Evolutionary conservation across 768 basidiomycete genomes (phyloP), one percentile per base, ranked within the genome.

Genomic region (Pisolithus tinctorius): DNA sequence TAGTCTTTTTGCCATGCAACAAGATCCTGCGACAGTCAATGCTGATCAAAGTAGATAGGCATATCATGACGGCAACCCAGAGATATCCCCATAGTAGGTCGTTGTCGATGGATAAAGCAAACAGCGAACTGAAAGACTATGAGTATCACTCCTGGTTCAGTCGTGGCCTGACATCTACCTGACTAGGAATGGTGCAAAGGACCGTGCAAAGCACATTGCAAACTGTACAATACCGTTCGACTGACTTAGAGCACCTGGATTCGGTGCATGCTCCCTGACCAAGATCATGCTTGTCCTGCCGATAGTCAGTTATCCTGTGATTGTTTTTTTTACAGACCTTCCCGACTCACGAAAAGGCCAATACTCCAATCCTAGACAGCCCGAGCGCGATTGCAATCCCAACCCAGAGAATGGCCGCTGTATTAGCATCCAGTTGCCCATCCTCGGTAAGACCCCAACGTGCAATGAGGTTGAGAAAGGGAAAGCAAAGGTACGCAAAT

Each of bases 171-270:
- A 27, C 4, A 27, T 40, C 5, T 37, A 80, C 81, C 80, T 82
- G 48, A 79, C 79, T 45, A 83, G 71, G 42, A 81, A 81, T 3
- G 84, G 83, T 40, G 77, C 74, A 45, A 83, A 61, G 1, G 81
- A 74, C 29, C 84, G 74, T 20, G 81, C 72, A 23, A 73, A 62
- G 56, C 80, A 81, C 80, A 82, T 82, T 6, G 74, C 68, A 45
- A 80, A 73, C 55, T 84, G 81, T 8, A 82, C 75, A 20, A 84
- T 70, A 5, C 83, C 84, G 58, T 86, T 86, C 1, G 80, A 79
- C 40, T 77, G 74, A 2, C 83, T 84, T 14, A 87, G 69, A n/a
- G 76, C 71, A 13, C 72, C 69, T 4, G 79, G 71, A 23, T 67
- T 73, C 1, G 82, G 83, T 1, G 76, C 68, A 44, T 74, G 67